Percentiles rank a stretch among this genome's conserved stretches.
phyloP scores from a whole-genome alignment of 495 filamentous ascomycete genomes.

The Trichoderma parareesei region DNA sequence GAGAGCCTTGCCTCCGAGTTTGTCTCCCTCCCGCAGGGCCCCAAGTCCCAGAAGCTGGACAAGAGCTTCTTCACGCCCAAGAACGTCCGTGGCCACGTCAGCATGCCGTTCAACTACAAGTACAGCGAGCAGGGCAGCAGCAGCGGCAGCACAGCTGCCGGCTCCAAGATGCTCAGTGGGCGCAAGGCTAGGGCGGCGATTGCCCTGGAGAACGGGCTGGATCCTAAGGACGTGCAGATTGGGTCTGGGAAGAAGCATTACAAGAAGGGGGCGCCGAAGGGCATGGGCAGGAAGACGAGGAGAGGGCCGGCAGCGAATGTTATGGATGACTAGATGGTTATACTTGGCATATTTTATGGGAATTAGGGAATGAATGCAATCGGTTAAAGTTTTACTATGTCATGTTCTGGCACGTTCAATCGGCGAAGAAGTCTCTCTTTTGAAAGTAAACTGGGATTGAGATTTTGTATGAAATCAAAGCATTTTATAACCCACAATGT shows the following conservation, averaged over 20 bases:
- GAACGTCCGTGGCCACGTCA: constrained; percentile 56
- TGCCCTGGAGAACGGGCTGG: constrained; percentile 75
- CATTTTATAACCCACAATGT: background rate
- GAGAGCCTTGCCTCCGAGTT: constrained; percentile 37
- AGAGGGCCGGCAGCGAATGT: background rate
- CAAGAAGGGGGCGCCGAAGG: constrained; percentile 62
- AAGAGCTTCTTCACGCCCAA: constrained; percentile 73
- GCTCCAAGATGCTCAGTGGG: constrained; percentile 58
- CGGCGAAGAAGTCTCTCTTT: too few species aligned
- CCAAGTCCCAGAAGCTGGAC: constrained; percentile 70
- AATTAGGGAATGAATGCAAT: background rate
- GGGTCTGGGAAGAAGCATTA: constrained; percentile 87
- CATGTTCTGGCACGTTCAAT: background rate
- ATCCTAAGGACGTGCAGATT: constrained; percentile 68
- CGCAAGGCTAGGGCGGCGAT: constrained; percentile 79
- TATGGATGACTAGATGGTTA: background rate
- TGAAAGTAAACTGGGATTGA: background rate
- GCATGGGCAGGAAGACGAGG: constrained; percentile 36
- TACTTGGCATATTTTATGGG: background rate
- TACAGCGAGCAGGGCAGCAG: constrained; percentile 68
- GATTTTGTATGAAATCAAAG: background rate
- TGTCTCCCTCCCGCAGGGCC: constrained; percentile 44
- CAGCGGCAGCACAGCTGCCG: constrained; percentile 46
- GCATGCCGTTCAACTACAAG: constrained; percentile 75
- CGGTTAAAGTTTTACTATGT: background rate